A percentile compares a stretch with the other conserved stretches of the same genome.
Evolutionary conservation across 2,329 filamentous ascomycete genomes (phyloP).

Genomic region (Venturiaceae sp.): DNA sequence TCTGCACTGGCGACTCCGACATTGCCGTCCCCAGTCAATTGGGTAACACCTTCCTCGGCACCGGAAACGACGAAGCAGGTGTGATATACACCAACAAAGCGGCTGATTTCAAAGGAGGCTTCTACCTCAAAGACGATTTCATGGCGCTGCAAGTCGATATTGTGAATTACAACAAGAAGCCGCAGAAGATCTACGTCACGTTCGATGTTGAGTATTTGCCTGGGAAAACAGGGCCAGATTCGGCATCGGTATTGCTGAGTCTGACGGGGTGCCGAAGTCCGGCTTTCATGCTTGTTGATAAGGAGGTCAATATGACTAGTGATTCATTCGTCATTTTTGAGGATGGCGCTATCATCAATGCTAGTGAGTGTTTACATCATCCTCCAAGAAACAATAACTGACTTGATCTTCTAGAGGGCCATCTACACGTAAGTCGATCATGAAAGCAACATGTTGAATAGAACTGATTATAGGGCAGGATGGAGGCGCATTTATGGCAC

Average conservation of each 20-base stretch:
- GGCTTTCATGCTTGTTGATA: background rate
- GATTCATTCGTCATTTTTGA: background rate
- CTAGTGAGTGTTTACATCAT: too few relatives aligned
- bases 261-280: background rate
- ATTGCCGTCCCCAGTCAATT: too few relatives aligned
- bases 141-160: background rate
- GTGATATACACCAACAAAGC: too few relatives aligned
- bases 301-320: background rate
- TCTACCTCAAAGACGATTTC: background rate
- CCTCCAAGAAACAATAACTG: too few relatives aligned
- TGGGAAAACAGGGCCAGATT: background rate
- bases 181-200: conserved; percentile 1
- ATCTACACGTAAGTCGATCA: too few relatives aligned
- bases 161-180: conserved; percentile 4
- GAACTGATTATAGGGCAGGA: too few relatives aligned
- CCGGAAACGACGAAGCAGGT: too few relatives aligned
- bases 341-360: background rate
- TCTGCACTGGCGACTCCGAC: too few relatives aligned
- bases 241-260: background rate
- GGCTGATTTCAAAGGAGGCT: too few relatives aligned
- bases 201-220: conserved; percentile 5
- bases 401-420: background rate
- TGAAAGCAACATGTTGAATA: too few relatives aligned
- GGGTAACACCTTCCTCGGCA: too few relatives aligned
- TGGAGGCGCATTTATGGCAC: background rate